Base-by-base conservation (phyloP, 441 rosid genomes). In the Adansonia gregorii region DNA sequence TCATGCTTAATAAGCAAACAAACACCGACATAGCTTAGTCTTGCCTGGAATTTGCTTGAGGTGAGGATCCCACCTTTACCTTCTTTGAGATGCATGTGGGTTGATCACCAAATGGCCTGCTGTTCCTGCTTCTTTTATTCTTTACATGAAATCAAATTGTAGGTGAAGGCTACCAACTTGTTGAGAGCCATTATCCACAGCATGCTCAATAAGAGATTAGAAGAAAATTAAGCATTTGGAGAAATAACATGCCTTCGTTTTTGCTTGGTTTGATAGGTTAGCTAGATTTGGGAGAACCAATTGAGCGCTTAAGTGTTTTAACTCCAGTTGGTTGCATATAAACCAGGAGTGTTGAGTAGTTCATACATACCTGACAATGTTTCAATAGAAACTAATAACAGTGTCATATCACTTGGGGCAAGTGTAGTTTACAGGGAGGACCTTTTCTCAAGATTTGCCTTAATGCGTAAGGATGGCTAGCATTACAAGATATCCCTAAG, bases 291-390 rank as follows among this genome's bases (percentile, higher is more conserved):
- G 51, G 24, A 10, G 48, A 48, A 11, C 1, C 4, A 31, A 82
- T 72, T 79, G 17, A 86, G 81, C 78, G 74, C 67, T 27, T 27
- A 27, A 27, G 35, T 27, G 35, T 27, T 61, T 67, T 81, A 87
- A 74, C 89, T 59, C 72, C 43, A 78, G 59, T 88, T 76, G 59
- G 89, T 82, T 85, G 82, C 83, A 88, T 92, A 92, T 85, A 6
- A 35, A 31, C 4, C 8, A 15, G 8, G n/a, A 8, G 45, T 56
- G 45, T 63, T 31, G 43, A 63, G 67, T 14, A 39, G 43, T 63
- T 27, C 20, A 64, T 64, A 61, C 27, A 61, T 1, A 61, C 20
- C 68, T 14, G 46, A 64, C 35, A 64, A 12, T 15, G 35, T 31
- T 14, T 35, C 68, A 15, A 14, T 15, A 64, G 68, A 58, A 8